Evolutionary conservation across 78 protist genomes (phyloP).

Genomic region (Dictyostelium brefeldianum): DNA sequence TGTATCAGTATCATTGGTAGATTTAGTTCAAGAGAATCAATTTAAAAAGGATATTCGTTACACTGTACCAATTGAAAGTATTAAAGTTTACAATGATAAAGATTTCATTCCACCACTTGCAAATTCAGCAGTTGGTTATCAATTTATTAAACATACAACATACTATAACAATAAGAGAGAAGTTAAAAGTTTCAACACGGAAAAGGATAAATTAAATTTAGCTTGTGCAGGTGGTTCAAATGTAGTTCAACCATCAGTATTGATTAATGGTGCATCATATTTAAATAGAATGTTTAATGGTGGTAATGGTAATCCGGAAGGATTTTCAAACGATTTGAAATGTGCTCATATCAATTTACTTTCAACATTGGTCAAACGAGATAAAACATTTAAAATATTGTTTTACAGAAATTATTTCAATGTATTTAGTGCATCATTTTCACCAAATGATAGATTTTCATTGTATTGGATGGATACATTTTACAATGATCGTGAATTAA

Average conservation of each 20-base stretch:
- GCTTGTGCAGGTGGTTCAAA: background rate
- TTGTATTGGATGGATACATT: background rate
- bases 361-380: background rate
- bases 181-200: background rate
- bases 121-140: background rate
- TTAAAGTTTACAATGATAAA: background rate
- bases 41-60: background rate
- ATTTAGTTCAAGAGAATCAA: background rate
- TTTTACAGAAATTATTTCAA: background rate
- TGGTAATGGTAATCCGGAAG: no score
- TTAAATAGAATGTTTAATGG: background rate
- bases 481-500: background rate
- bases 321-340: background rate
- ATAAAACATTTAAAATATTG: background rate
- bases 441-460: background rate
- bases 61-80: background rate
- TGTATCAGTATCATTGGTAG: background rate
- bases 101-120: background rate
- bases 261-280: background rate
- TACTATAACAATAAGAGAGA: background rate
- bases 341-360: background rate
- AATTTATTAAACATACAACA: background rate
- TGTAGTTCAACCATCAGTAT: no score
- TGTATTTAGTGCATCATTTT: background rate
- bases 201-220: background rate